phyloP scores from a whole-genome alignment of 352 stramenopile species.

The Globisporangium middletonii region DNA sequence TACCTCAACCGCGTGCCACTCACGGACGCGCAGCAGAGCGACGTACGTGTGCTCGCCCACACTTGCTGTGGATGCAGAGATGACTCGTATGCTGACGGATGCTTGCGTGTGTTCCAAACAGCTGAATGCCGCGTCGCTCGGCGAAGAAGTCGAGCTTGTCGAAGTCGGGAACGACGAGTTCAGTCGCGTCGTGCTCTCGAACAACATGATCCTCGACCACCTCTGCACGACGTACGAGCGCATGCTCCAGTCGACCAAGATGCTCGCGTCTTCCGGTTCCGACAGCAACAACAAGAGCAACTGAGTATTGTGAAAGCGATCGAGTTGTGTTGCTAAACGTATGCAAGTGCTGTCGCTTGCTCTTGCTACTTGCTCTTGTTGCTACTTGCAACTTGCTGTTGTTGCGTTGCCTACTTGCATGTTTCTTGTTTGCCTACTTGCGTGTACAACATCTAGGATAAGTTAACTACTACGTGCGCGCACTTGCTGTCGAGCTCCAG shows the following conservation, averaged over 20 bases:
- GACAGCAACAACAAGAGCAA: neutral
- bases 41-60: neutral
- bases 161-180: constrained; percentile 66
- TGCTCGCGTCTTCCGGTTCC: neutral
- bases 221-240: constrained; percentile 82
- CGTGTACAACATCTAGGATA: too few relatives aligned
- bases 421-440: too few relatives aligned
- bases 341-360: too few relatives aligned
- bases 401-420: too few relatives aligned
- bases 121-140: neutral
- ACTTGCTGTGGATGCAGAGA: neutral
- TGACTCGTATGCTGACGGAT: neutral
- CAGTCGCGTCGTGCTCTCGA: constrained; percentile 66
- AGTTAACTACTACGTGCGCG: too few relatives aligned
- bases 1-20: constrained; percentile 44
- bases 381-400: too few relatives aligned
- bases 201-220: constrained; percentile 80
- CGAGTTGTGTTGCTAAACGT: too few relatives aligned
- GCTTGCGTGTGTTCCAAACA: too few relatives aligned
- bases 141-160: constrained; percentile 44
- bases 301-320: neutral
- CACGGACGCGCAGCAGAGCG: neutral
- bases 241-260: constrained; percentile 26
- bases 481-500: too few relatives aligned
- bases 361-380: too few relatives aligned